Evolutionary conservation across 441 rosid genomes (phyloP).

Genomic region (Bocquillonia castaneifolia): DNA sequence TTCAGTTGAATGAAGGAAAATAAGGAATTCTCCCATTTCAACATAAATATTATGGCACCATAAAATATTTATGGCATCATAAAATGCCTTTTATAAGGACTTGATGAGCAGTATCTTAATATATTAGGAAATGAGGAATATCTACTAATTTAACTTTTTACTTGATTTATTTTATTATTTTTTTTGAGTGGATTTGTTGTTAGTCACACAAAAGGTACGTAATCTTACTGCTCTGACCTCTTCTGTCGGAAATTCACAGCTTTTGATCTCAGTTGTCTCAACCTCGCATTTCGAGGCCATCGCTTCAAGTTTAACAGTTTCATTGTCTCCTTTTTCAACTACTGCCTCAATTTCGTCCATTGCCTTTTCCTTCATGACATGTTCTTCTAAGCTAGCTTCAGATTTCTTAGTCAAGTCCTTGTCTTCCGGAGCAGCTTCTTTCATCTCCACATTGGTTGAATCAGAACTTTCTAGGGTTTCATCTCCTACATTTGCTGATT

Average conservation of each 20-base stretch:
- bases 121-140: not conserved
- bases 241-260: conserved; percentile 9
- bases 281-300: conserved; percentile 14
- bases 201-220: not conserved
- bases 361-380: no score
- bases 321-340: conserved; percentile 22
- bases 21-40: not conserved
- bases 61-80: not conserved
- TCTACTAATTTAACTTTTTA: not conserved
- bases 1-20: not conserved
- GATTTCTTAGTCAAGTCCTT: conserved; percentile 18
- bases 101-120: not conserved
- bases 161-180: conserved; percentile 8
- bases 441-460: conserved; percentile 12
- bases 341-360: no score
- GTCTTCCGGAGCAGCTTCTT: conserved; percentile 23
- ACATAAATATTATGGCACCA: not conserved
- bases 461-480: conserved; percentile 19
- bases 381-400: conserved; percentile 28
- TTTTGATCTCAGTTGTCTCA: conserved; percentile 15
- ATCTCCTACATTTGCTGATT: conserved; percentile 15
- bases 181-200: no score
- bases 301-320: conserved; percentile 19
- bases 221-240: conserved; percentile 25
- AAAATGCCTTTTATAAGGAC: not conserved